Evolutionary conservation across 148 eudicot genomes (phyloP).

Genomic region (Chenopodium suecicum): DNA sequence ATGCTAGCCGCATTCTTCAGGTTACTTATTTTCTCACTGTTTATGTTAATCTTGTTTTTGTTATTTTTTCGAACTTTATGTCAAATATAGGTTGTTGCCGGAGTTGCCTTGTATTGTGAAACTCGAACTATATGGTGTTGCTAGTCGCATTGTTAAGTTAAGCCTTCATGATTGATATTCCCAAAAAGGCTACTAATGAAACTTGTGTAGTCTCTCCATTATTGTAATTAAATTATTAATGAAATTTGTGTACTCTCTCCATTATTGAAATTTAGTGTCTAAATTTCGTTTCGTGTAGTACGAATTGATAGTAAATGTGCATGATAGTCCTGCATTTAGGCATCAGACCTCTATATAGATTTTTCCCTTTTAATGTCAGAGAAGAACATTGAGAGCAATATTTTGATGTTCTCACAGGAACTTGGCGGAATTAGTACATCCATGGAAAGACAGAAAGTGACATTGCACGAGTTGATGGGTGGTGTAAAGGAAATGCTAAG

Average conservation of each 20-base stretch:
- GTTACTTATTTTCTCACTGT: constrained; percentile 26
- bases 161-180: background rate
- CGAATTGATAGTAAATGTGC: background rate
- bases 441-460: constrained; percentile 88
- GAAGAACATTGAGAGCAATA: background rate
- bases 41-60: background rate
- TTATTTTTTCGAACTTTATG: background rate
- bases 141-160: background rate
- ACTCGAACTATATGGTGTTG: background rate
- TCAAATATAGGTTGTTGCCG: background rate
- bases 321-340: background rate
- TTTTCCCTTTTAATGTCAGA: background rate
- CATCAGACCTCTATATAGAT: background rate
- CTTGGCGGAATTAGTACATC: constrained; percentile 80
- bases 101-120: background rate
- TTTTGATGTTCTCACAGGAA: constrained; percentile 45
- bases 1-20: constrained; percentile 79
- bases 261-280: background rate
- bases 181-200: background rate
- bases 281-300: too few species aligned
- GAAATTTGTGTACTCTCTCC: background rate
- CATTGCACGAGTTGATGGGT: constrained; percentile 68
- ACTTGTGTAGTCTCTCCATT: background rate
- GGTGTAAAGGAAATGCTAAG: constrained; percentile 79
- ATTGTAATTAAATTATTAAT: background rate